Conservation (phyloP, 2,329 filamentous ascomycete genomes). For the Zymoseptoria ardabiliae region DNA sequence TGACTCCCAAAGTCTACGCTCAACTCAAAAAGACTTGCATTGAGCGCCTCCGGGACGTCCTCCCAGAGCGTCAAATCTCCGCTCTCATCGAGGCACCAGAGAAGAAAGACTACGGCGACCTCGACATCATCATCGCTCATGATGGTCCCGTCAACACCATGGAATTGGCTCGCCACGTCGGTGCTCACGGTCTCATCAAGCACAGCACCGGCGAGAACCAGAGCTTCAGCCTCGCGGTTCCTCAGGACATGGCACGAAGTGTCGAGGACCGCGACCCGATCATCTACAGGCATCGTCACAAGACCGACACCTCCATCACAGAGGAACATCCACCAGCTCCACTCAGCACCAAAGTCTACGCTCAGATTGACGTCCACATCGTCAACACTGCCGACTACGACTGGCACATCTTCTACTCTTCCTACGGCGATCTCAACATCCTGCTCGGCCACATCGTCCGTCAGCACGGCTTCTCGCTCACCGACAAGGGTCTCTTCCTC, state of each 20-base stretch:
- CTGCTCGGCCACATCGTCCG: slow-evolving; percentile 58
- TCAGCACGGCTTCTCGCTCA: slow-evolving; percentile 58
- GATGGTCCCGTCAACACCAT: slow-evolving; percentile 16
- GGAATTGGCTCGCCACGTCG: slow-evolving; percentile 37
- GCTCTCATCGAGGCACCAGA: slow-evolving; percentile 61
- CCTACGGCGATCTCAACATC: slow-evolving; percentile 66
- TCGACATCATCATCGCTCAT: slow-evolving; percentile 59
- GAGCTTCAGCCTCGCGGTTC: slow-evolving; percentile 20
- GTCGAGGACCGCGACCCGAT: not conserved
- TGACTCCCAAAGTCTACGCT: slow-evolving; percentile 53
- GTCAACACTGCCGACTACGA: slow-evolving; percentile 40
- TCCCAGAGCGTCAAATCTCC: slow-evolving; percentile 48
- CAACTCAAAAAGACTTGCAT: slow-evolving; percentile 43
- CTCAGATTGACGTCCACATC: slow-evolving; percentile 64
- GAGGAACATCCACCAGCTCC: not conserved
- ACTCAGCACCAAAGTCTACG: slow-evolving; percentile 25
- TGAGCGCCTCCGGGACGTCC: slow-evolving; percentile 36
- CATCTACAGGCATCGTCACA: slow-evolving; percentile 10
- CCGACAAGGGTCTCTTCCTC: slow-evolving; percentile 56
- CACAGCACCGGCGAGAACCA: slow-evolving; percentile 6
- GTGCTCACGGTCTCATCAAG: slow-evolving; percentile 34
- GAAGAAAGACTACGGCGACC: slow-evolving; percentile 62
- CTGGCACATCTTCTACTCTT: slow-evolving; percentile 62
- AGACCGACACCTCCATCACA: slow-evolving; percentile 2
- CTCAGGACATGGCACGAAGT: slow-evolving; percentile 11